Evolutionary conservation across 495 filamentous ascomycete genomes (phyloP), one percentile per base, ranked within the genome.

Genomic region (Ascobolus immersus): DNA sequence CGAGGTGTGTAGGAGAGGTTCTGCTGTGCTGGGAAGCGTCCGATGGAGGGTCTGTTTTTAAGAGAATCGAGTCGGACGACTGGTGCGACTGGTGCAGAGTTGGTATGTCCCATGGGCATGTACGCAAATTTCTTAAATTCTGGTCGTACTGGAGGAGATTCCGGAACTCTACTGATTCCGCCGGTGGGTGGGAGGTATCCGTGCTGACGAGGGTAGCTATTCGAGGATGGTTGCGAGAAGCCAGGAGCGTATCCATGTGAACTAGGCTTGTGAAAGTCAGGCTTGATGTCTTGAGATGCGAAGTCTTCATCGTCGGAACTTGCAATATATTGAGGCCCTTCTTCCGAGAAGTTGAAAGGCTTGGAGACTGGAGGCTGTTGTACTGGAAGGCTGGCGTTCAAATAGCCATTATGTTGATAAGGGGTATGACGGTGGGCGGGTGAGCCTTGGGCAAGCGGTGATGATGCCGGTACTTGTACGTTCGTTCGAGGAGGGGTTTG

Each of bases 401-500:
- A 38, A 15, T 28, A 37, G 5, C 45, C 46, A 17, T 47, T 40
- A 10, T 35, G 29, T 12, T 26, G 43, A 11, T 46, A 17, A 19
- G 32, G 25, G 5, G n/a, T n/a, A n/a, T n/a, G 39, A 27, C 27
- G 19, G 19, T 21, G 31, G 24, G 20, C 34, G n/a, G 44, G 40
- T 4, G 44, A 38, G 32, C 34, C 37, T 38, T n/a, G 35, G 39
- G 19, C 56, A 33, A 69, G 60, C 1, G 77, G 77, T 1, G 79
- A 86, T n/a, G 79, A 86, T 8, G 72, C 75, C 19, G 69, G 69
- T 2, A 93, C 81, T 45, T 90, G 79, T 25, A 93, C 60, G 8
- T 69, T 53, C 3, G 73, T 62, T 28, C 40, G 45, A 17, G 54
- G 43, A 28, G 52, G 57, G 41, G 39, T 56, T 45, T 28, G 45